Evolutionary conservation across 768 basidiomycete species (phyloP).

Genomic region (Harrya chromipes): DNA sequence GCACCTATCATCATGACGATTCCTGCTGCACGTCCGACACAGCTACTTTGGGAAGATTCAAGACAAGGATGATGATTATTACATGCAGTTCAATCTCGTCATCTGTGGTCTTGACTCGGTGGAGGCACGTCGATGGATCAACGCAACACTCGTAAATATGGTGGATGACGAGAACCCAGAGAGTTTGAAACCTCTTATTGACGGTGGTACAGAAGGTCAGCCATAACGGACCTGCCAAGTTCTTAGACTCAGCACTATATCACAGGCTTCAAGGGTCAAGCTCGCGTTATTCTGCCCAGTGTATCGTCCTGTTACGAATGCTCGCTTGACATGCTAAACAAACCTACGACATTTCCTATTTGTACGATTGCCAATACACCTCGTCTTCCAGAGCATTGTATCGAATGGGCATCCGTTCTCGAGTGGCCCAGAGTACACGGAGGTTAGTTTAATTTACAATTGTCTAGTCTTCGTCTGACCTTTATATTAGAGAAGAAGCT

Average conservation of each 20-base stretch:
- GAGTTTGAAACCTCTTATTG: slow-evolving; percentile 93
- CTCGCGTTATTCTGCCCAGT: slow-evolving; percentile 93
- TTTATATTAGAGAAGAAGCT: slow-evolving; percentile 72
- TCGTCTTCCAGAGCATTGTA: slow-evolving; percentile 96
- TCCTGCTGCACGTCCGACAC: slow-evolving; percentile 12
- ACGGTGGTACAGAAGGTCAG: slow-evolving; percentile 96
- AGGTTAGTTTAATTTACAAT: slow-evolving; percentile 44
- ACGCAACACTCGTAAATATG: slow-evolving; percentile 92
- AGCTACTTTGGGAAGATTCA: slow-evolving; percentile 98
- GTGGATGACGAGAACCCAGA: slow-evolving; percentile 93
- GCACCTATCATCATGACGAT: background rate
- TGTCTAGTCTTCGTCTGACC: background rate
- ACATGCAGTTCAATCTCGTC: slow-evolving; percentile 94
- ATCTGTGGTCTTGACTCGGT: slow-evolving; percentile 98
- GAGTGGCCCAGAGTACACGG: slow-evolving; percentile 96
- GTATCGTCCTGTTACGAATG: slow-evolving; percentile 98
- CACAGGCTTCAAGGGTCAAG: slow-evolving; percentile 96
- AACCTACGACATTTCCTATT: slow-evolving; percentile 94
- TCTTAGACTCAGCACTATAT: background rate
- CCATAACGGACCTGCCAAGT: background rate
- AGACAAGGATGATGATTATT: slow-evolving; percentile 93
- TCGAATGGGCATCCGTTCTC: slow-evolving; percentile 98
- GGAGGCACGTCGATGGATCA: slow-evolving; percentile 98
- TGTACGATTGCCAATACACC: slow-evolving; percentile 99
- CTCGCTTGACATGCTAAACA: slow-evolving; percentile 97